Base-by-base conservation (phyloP, 2,329 filamentous ascomycete genomes). In the Plectosphaerella plurivora region DNA sequence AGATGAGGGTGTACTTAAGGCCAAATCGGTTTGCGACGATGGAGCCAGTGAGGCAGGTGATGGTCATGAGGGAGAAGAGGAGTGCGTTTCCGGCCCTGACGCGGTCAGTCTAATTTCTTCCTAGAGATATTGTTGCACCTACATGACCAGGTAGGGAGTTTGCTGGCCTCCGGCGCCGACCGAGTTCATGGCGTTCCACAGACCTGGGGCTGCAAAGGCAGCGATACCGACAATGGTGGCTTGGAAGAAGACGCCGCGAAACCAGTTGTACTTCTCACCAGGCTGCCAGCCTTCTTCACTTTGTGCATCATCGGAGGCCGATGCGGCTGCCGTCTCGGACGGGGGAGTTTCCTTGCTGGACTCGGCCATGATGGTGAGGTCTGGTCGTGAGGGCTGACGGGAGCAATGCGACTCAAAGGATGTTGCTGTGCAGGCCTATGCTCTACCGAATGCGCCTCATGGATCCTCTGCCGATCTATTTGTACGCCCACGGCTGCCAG, bases 41-140 rank as follows among this genome's bases (percentile, higher is more conserved):
- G 15, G 61, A 63, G 8, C 68, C 67, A 15, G 62, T 57, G 1
- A 71, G 58, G 41, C 68, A 70, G 11, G 66, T 55, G 45, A 70
- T 55, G 1, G 64, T 67, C 60, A 71, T 67, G 49, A 69, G 59
- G 14, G 58, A 63, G 53, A 70, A 70, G 0, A 71, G 59, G 15
- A 71, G 61, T 1, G 67, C 62, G 44, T 71, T 71, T 5, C 66
- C 68, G 1, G 68, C 65, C 56, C 66, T 68, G 9, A 16, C 8
- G 12, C 16, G 41, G 33, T 47, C 10, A 41, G 37, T 20, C 16
- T 20, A 10, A 15, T 2, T 16, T 12, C 1, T 28, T 15, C 1
- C n/a, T 14, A 14, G 37, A 8, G 15, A 41, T 3, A n/a, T 5
- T 11, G 20, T 2, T 25, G 24, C 8, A 51, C 39, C 46, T 54